phyloP scores from a whole-genome alignment of 768 basidiomycete species.

The Lentinula guzmanii region DNA sequence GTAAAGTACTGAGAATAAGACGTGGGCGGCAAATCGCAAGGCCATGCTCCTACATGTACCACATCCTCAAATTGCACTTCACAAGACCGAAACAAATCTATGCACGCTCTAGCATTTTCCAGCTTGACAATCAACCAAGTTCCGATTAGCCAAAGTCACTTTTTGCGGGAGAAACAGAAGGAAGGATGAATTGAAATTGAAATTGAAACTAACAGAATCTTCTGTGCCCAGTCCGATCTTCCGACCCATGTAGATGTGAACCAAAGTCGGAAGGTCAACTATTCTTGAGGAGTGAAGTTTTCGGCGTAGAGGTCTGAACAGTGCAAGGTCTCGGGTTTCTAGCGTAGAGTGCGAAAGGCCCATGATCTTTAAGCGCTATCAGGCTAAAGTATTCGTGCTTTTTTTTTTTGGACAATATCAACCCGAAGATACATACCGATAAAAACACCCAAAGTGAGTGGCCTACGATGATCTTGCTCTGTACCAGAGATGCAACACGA shows the following conservation, averaged over 20 bases:
- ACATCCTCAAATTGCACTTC: conserved; percentile 43
- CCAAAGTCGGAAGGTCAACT: conserved; percentile 34
- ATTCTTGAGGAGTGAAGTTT: conserved; percentile 29
- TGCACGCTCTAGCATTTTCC: conserved; percentile 42
- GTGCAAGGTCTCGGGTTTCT: conserved; percentile 48
- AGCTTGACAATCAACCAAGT: conserved; percentile 21
- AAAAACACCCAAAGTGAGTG: conserved; percentile 48
- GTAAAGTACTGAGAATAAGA: conserved; percentile 27
- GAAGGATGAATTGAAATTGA: conserved; percentile 5
- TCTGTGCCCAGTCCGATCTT: conserved; percentile 36
- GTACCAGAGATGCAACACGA: conserved; percentile 34
- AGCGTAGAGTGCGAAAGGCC: conserved; percentile 45
- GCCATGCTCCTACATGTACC: conserved; percentile 42
- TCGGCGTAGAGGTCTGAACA: conserved; percentile 45
- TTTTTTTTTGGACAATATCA: background rate
- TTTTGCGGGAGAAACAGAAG: background rate
- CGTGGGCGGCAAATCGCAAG: conserved; percentile 38
- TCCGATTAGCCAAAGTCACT: conserved; percentile 1
- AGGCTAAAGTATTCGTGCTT: background rate
- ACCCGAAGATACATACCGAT: conserved; percentile 32
- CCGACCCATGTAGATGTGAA: conserved; percentile 39
- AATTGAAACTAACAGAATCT: conserved; percentile 35
- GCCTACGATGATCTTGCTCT: conserved; percentile 48
- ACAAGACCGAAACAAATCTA: conserved; percentile 48
- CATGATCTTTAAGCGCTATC: conserved; percentile 32